Evolutionary conservation across 345 rosid species (phyloP).

Genomic region (Kernera saxatilis): DNA sequence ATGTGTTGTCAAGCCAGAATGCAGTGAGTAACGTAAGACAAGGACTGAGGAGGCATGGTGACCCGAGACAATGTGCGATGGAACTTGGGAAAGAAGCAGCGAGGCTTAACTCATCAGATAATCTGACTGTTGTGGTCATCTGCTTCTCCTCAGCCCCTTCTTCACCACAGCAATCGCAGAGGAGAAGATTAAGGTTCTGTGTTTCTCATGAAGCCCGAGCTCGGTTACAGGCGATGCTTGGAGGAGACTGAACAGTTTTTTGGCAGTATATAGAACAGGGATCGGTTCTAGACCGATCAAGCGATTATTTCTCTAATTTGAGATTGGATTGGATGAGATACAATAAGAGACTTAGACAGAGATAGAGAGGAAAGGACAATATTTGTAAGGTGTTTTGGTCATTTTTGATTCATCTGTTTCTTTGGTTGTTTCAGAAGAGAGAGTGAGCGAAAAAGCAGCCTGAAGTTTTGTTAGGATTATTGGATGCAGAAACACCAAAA

Average conservation of each 20-base stretch:
- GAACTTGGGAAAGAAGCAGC: conserved; percentile 72
- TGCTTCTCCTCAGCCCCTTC: conserved; percentile 65
- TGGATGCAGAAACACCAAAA: conserved; percentile 1
- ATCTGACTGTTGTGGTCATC: conserved; percentile 68
- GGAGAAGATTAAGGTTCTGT: conserved; percentile 47
- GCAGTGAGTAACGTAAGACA: conserved; percentile 69
- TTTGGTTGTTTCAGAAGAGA: conserved; percentile 18
- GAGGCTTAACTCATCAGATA: conserved; percentile 55
- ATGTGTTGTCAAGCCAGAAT: conserved; percentile 68
- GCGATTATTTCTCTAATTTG: conserved; percentile 18
- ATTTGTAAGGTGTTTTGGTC: conserved; percentile 22
- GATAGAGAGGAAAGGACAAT: conserved; percentile 13
- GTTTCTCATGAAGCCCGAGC: conserved; percentile 60
- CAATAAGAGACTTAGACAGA: conserved; percentile 11
- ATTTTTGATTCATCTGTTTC: conserved; percentile 27
- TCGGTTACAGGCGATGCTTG: conserved; percentile 33
- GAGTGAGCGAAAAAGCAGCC: conserved; percentile 13
- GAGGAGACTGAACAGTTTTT: conserved; percentile 12
- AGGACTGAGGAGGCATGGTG: conserved; percentile 69
- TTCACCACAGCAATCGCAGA: conserved; percentile 38
- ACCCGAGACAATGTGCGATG: conserved; percentile 61
- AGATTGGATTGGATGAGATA: conserved; percentile 6
- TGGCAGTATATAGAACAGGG: neutral
- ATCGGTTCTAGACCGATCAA: neutral
- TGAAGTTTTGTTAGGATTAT: conserved; percentile 31